Base-by-base conservation (phyloP, 352 stramenopile genomes). In the Elongisporangium senticosum region DNA sequence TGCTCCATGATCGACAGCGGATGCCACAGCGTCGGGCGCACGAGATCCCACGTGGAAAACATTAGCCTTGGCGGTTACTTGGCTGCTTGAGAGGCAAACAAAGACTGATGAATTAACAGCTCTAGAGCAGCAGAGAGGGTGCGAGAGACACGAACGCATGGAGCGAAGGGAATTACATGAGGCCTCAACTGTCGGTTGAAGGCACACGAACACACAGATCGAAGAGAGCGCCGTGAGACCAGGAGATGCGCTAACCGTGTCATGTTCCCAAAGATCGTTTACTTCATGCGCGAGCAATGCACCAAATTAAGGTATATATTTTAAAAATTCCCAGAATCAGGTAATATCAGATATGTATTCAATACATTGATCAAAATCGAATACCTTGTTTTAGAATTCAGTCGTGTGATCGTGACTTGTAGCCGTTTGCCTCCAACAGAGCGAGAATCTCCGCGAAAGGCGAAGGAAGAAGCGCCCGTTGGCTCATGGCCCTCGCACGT, bases 1-100 rank as follows among this genome's bases (percentile, higher is more conserved):
- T 91, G 68, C 72, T 95, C 85, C 33, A 95, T 37, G 68, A 79
- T 83, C 49, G 83, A 81, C 74, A 90, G 82, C 51, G 85, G 83
- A 59, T 93, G 83, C 85, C 85, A 95, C 59, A 79, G 28, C 53
- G 77, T 82, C 58, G 83, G 80, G 33, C 79, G 85, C 48, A 91
- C 85, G 37, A 88, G 59, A 71, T 94, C 85, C 82, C 82, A 94
- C 60, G 81, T 68, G 7, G 82, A 86, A 61, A 90, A 79, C 72
- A 83, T 86, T 8, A 49, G 19, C 10, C 11, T 54, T 63, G 15
- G 47, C 2, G 24, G 55, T 51, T 49, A 14, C n/a, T 24, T 59
- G 51, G 23, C 22, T 56, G 19, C 26, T 71, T 47, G 23, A 43
- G 13, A 17, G 33, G 33, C 10, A 43, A 43, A 43, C 33, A 43